phyloP scores from a whole-genome alignment of 1,284 basidiomycete genomes.

The Tylopilus sp. region DNA sequence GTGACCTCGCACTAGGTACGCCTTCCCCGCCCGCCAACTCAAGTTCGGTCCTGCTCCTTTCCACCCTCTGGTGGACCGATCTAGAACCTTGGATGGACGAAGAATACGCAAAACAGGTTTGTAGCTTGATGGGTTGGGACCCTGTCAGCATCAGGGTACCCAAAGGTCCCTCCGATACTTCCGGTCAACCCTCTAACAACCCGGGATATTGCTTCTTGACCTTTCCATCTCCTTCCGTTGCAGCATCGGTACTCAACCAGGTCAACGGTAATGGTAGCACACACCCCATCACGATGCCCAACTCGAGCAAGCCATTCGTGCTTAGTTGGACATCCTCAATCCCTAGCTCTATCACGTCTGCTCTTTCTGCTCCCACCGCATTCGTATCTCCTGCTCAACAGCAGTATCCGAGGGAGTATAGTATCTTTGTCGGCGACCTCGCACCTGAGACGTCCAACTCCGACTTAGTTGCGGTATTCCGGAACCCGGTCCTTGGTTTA shows the following conservation, averaged over 20 bases:
- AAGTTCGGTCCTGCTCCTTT: conserved; percentile 37
- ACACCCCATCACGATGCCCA: conserved; percentile 68
- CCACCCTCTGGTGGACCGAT: conserved; percentile 76
- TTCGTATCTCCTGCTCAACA: conserved; percentile 41
- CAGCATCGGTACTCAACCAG: conserved; percentile 67
- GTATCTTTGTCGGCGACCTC: conserved; percentile 88
- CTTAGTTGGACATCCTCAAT: conserved; percentile 79
- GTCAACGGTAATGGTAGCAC: conserved; percentile 49
- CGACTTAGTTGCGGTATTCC: conserved; percentile 84
- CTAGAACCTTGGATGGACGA: conserved; percentile 92
- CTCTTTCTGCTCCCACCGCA: conserved; percentile 36
- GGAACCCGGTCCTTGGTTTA: conserved; percentile 77
- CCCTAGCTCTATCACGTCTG: conserved; percentile 41
- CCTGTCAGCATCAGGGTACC: conserved; percentile 68
- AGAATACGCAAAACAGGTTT: conserved; percentile 82
- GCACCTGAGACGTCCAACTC: conserved; percentile 88
- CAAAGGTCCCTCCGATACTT: conserved; percentile 54
- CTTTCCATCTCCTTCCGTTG: conserved; percentile 69
- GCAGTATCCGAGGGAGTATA: conserved; percentile 77
- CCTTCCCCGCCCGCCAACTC: conserved; percentile 26
- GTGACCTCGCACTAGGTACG: conserved; percentile 23
- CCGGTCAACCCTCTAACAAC: conserved; percentile 69
- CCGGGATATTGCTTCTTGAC: conserved; percentile 85
- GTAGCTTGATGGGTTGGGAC: conserved; percentile 75
- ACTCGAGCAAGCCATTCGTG: conserved; percentile 68